Base-by-base conservation (phyloP, 768 basidiomycete genomes). In the Obba rivulosa region DNA sequence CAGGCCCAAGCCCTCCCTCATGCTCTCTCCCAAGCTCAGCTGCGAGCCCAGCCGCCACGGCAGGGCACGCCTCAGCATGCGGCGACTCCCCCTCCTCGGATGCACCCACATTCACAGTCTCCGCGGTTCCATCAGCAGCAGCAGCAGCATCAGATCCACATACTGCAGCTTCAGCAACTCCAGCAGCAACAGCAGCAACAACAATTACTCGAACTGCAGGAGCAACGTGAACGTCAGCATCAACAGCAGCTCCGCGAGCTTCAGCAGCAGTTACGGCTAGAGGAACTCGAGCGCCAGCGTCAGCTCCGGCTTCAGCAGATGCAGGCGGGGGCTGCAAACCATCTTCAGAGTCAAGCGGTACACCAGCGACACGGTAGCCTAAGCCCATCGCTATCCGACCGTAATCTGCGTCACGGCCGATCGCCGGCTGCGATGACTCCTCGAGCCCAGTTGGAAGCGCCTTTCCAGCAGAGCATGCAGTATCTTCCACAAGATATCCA, bases 71-170 rank as follows among this genome's bases (percentile, higher is more conserved):
- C 55, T 11, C 57, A 72, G 42, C 68, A 68, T 28, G 72, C 73
- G 72, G 51, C 74, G 22, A 83, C 84, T 0, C 83, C 87, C 2
- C 83, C 87, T 23, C 85, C 87, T 23, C 77, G 85, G 35, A 81
- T 87, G 80, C 77, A 80, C 23, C 80, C 85, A 4, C 76, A 78
- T 18, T 81, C 84, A 3, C 86, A 87, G 56, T 87, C 87, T 2
- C 86, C 85, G n/a, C 79, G 85, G 17, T 86, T 88, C 64, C 77
- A 84, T 49, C 85, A 87, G 50, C 85, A 87, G 50, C 82, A 85
- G 59, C 74, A 87, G 49, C 80, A 85, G 40, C 87, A 63, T 35
- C 60, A 87, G 60, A 75, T 81, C 44, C 62, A 85, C 49, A 70
- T 82, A 36, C 67, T 83, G 17, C 85, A 85, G 57, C 81, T 85